Conservation (phyloP, 1,139 yeast genomes). For the Yamadazyma kanchanaburiensis region DNA sequence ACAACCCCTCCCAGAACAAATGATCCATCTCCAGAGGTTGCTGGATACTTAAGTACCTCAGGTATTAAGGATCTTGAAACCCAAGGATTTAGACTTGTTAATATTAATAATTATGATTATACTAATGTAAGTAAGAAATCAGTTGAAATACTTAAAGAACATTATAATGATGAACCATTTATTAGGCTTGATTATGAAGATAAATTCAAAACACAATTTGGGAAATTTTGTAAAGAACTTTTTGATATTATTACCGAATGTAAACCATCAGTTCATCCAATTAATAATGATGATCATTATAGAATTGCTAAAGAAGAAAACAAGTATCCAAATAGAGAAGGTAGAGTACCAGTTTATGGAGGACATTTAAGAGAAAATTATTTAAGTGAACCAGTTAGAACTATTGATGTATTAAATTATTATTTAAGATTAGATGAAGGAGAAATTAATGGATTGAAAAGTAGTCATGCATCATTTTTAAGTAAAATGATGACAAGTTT, state of each 20-base stretch:
- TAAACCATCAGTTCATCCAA: conserved; percentile 19
- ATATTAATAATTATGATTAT: conserved; percentile 22
- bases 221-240: conserved; percentile 17
- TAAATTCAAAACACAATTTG: conserved; percentile 15
- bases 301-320: conserved; percentile 16
- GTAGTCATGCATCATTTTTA: conserved; percentile 20
- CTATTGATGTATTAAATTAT: conserved; percentile 18
- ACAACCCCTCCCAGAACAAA: not conserved
- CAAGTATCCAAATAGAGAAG: conserved; percentile 19
- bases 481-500: conserved; percentile 17
- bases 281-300: conserved; percentile 29
- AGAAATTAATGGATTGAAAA: conserved; percentile 19
- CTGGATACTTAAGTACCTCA: no score
- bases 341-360: conserved; percentile 29
- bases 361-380: conserved; percentile 35
- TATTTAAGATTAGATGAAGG: conserved; percentile 19
- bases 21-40: not conserved
- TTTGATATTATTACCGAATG: conserved; percentile 16
- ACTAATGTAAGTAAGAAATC: conserved; percentile 8
- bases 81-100: conserved; percentile 3
- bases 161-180: conserved; percentile 10
- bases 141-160: conserved; percentile 6
- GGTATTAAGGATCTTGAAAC: no score
- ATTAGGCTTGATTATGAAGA: conserved; percentile 14
- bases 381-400: conserved; percentile 25